Percentiles rank a stretch among this genome's conserved stretches.
Conservation (phyloP, 2,329 filamentous ascomycete species). For the Calonectria pseudoturangicola region DNA sequence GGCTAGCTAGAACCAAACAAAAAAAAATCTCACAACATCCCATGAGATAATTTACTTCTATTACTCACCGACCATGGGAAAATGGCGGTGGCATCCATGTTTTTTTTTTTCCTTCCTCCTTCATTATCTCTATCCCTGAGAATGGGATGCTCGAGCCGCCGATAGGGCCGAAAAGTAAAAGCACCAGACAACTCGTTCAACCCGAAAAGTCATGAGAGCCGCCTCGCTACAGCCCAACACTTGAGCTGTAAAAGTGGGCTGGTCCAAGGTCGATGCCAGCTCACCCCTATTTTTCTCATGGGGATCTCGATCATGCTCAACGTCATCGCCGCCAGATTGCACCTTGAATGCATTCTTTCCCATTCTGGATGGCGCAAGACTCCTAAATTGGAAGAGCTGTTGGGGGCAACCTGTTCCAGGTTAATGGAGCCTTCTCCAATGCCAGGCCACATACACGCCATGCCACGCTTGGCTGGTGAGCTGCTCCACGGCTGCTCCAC, state of each 20-base stretch:
- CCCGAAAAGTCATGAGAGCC: slow-evolving; percentile 35
- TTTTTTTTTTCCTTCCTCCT: background rate
- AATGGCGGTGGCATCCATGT: slow-evolving; percentile 10
- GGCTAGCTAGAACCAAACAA: slow-evolving; percentile 21
- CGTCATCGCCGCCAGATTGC: slow-evolving; percentile 22
- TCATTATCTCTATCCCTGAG: slow-evolving; percentile 31
- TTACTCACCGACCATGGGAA: slow-evolving; percentile 25
- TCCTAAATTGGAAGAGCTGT: slow-evolving; percentile 12
- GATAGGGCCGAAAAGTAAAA: slow-evolving; percentile 33
- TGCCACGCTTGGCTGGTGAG: slow-evolving; percentile 27
- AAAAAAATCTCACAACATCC: slow-evolving; percentile 20
- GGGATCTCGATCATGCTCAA: slow-evolving; percentile 12
- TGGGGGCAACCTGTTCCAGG: slow-evolving; percentile 21
- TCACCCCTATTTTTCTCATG: slow-evolving; percentile 28
- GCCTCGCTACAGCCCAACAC: slow-evolving; percentile 16
- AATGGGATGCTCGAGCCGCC: slow-evolving; percentile 35
- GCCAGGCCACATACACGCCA: slow-evolving; percentile 28
- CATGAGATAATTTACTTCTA: slow-evolving; percentile 35
- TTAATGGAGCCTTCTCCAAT: slow-evolving; percentile 28
- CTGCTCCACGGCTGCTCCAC: slow-evolving; percentile 45
- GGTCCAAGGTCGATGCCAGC: background rate
- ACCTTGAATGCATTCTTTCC: background rate
- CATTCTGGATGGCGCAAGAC: slow-evolving; percentile 5
- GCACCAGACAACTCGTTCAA: slow-evolving; percentile 30
- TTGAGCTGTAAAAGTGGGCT: slow-evolving; percentile 30